These are phyloP conservation scores for Ceratobasidium sp. DNA, from an alignment of 1,284 basidiomycete species.

Conservation along the genomic window DNA sequence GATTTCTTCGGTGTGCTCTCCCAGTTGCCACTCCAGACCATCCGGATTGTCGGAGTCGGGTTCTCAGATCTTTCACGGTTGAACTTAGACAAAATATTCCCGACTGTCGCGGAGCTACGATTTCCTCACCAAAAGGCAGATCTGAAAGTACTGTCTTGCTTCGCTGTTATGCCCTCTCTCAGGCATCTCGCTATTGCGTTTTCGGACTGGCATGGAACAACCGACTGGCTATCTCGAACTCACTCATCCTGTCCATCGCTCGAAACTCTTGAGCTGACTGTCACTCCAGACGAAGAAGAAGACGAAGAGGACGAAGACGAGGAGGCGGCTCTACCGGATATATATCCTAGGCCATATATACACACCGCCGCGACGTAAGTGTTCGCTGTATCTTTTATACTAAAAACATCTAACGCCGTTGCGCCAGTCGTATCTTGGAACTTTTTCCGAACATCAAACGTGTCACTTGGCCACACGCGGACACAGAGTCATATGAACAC, in stretches of 20 bases:
- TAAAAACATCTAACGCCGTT: too few species aligned
- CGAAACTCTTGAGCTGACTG: not conserved
- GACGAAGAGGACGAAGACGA: too few species aligned
- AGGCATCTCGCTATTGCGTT: not conserved
- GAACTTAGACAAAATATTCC: not conserved
- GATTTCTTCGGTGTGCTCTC: not conserved
- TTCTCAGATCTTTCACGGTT: not conserved
- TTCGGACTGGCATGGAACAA: not conserved
- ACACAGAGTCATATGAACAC: too few species aligned
- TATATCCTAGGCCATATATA: not conserved
- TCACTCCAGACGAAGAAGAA: too few species aligned
- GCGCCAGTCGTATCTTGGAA: too few species aligned
- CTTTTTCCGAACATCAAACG: not conserved
- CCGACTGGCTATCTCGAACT: not conserved
- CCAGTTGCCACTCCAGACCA: not conserved
- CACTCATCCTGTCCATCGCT: not conserved
- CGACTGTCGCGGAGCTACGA: not conserved
- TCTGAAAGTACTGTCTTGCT: not conserved
- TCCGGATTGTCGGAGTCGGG: not conserved
- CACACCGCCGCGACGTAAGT: not conserved
- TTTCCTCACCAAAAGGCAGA: not conserved
- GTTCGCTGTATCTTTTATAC: not conserved
- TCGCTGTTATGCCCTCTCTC: not conserved
- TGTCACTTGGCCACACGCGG: too few species aligned
- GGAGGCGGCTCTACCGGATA: too few species aligned